These are phyloP conservation scores for Macroventuria anomochaeta DNA, from an alignment of 2,329 filamentous ascomycete species.

Conservation along the genomic window DNA sequence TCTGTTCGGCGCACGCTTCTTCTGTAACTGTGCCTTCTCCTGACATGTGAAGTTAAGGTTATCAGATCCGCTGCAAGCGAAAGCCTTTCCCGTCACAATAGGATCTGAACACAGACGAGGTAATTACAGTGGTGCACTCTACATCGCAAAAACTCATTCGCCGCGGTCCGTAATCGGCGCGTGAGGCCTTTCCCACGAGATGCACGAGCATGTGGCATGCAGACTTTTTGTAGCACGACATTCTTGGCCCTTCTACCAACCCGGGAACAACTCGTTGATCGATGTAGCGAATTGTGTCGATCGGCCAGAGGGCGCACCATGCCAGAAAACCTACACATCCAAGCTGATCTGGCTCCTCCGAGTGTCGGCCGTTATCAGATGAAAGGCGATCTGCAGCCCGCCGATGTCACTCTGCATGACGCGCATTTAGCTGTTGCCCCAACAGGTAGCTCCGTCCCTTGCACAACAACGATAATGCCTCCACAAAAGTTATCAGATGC, in stretches of 20 bases:
- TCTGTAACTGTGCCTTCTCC: conserved; percentile 15
- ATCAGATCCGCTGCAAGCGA: conserved; percentile 38
- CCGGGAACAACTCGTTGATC: conserved; percentile 12
- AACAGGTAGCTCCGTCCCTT: conserved; percentile 29
- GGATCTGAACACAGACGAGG: background rate
- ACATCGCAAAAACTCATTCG: background rate
- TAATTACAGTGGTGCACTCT: background rate
- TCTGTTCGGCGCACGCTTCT: no score
- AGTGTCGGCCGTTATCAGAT: conserved; percentile 45
- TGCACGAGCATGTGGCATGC: conserved; percentile 15
- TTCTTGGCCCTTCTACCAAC: conserved; percentile 16
- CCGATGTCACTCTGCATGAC: conserved; percentile 36
- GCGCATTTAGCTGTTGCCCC: conserved; percentile 14
- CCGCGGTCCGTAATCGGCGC: conserved; percentile 17
- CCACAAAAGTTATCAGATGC: conserved; percentile 45
- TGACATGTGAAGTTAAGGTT: conserved; percentile 23
- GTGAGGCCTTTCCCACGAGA: background rate
- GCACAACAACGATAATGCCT: conserved; percentile 14
- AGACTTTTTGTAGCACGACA: conserved; percentile 5
- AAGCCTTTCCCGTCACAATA: conserved; percentile 6
- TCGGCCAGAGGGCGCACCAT: conserved; percentile 2
- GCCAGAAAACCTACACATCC: background rate
- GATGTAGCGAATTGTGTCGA: conserved; percentile 20
- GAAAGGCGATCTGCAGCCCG: conserved; percentile 24
- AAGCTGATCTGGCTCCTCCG: conserved; percentile 24